Base-by-base conservation (phyloP, 1,284 basidiomycete genomes). In the Rhodotorula sp. region DNA sequence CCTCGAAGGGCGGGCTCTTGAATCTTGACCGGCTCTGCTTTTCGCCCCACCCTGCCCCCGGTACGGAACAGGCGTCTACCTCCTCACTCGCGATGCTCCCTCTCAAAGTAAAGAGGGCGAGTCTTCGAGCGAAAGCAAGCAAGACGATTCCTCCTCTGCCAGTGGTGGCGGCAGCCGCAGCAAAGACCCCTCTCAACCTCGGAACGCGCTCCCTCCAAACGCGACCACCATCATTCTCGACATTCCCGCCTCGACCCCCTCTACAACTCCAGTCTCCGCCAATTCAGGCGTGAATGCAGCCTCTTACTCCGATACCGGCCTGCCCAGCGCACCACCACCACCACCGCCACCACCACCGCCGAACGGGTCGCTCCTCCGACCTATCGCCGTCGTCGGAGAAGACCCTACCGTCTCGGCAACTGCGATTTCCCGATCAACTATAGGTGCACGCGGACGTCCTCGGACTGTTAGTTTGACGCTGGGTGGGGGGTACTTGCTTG, bases 41-140 rank as follows among this genome's bases (percentile, higher is more conserved):
- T n/a, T n/a, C n/a, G n/a, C n/a, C n/a, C n/a, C n/a, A n/a, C n/a
- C n/a, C n/a, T n/a, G n/a, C 3, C 14, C 14, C 14, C 15, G 4
- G 4, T 10, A 6, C 6, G 15, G 6, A 45, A 20, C 60, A 37
- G 72, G 72, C 42, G 72, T 73, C 14, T 71, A 71, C 62, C 55
- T 73, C 55, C 63, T 73, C 45, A 71, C 72, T 15, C 61, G 62
- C 22, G 66, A 68, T 44, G 18, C 59, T 3, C 30, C 68, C n/a
- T 37, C 53, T 14, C 30, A 26, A 26, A 26, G 26, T 7, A n/a
- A 3, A n/a, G 29, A 54, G 17, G 18, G n/a, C 53, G 53, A 42
- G 0, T 42, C 24, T 30, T 53, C 49, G 15, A 4, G 8, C 24
- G 48, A 7, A 18, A 24, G 26, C 46, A 30, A 24, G n/a, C 51